Evolutionary conservation across 1,284 basidiomycete genomes (phyloP), one percentile per base, ranked within the genome.

Genomic region (Tetrapyrgos nigripes): DNA sequence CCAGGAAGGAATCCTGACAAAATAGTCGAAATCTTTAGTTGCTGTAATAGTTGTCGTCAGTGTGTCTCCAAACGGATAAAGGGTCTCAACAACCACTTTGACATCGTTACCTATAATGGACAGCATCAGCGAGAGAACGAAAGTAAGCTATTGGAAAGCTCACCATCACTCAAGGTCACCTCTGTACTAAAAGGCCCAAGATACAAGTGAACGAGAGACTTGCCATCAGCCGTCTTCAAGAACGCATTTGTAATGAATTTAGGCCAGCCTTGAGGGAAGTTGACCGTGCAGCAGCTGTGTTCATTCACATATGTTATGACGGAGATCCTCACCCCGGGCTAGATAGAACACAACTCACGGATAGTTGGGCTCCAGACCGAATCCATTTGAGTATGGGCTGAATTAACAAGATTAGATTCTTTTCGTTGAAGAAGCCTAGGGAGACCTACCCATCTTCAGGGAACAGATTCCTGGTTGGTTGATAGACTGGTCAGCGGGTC

Each of bases 381-480:
- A 85, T 2, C 85, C 83, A 62, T 87, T 86, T 0, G 83, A 83
- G 65, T 85, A 84, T 1, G 82, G 68, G 10, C 83, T 83, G 47
- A 23, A 40, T 43, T 35, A 26, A 52, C 40, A 24, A 31, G 29
- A 55, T 35, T 2, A 43, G n/a, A 6, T 2, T 44, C 19, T 14
- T 23, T 50, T 10, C 44, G 21, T 8, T 29, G 21, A n/a, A 33
- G 19, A 45, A 51, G 13, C 55, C 31, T 50, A n/a, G n/a, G 23
- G 10, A 17, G 45, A 61, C 77, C 33, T 67, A 82, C 79, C 81
- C 82, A 64, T 83, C 82, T 40, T 75, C 72, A 1, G 83, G 79
- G 76, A 85, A 85, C 4, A 83, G 82, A 61, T 84, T 80, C 14
- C 82, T 84, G 55, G n/a, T n/a, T n/a, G n/a, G n/a, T 45, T n/a